Evolutionary conservation across 306 rosid species (phyloP), one percentile per base, ranked within the genome.

Genomic region (Styphnolobium japonicum): DNA sequence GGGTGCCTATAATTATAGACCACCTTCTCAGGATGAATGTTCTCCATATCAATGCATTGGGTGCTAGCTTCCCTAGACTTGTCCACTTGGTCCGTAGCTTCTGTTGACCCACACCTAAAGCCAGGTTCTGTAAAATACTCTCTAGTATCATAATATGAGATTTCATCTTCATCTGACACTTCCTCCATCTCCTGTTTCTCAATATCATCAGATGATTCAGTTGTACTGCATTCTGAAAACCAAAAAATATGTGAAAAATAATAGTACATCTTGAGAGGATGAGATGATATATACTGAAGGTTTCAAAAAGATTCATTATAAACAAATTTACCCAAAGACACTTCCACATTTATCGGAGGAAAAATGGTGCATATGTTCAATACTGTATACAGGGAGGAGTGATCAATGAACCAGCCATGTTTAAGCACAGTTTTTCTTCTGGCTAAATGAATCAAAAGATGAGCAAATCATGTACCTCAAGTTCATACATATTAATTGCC

Each of bases 161-260:
- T 65, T 76, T 91, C 97, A 83, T 95, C 99, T 81, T 87, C 98
- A 36, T 90, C 99, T 8, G 98, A 95, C 68, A 82, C 96, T 76
- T 95, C 99, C 72, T 92, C 97, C 74, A 90, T 76, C 76, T 95
- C 99, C 46, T 87, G 97, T 78, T 93, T 95, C 83, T 91, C 99
- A 76, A 93, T 85, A 83, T 93, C 98, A 48, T 91, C 98, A 0
- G 98, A 92, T 60, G 98, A 91, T 81, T 89, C 99, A 3, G 98
- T 93, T 31, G 99, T 91, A 80, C 97, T 93, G 88, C 90, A 95
- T 88, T 95, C 99, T 95, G 89, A 29, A 53, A 83, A 64, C 61
- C 81, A 77, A 64, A 83, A 57, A 23, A 45, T 16, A 40, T 55
- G 78, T 63, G 55, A 88, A 46, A 61, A 61, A 37, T 37, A 77